Evolutionary conservation across 306 rosid species (phyloP).

Genomic region (Corylus americana): DNA sequence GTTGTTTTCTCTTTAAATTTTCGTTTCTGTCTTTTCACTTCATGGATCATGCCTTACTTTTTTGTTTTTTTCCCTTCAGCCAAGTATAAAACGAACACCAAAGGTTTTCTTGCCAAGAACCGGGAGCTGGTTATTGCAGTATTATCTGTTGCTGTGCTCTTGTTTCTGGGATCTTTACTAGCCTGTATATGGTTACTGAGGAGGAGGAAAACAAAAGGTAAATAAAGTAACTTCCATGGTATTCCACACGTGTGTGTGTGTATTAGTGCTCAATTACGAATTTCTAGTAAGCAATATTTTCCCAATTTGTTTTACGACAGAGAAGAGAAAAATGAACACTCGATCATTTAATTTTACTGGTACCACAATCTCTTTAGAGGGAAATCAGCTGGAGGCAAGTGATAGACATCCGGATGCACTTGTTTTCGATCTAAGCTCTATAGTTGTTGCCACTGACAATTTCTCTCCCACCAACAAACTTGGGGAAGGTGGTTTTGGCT

Average conservation of each 20-base stretch:
- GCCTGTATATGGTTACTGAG: background rate
- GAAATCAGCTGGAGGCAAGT: slow-evolving; percentile 1
- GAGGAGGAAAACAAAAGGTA: background rate
- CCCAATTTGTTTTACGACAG: background rate
- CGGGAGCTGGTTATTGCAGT: background rate
- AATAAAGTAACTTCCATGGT: background rate
- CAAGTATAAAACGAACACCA: background rate
- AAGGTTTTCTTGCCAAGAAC: background rate
- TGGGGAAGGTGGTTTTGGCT: background rate
- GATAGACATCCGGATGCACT: background rate
- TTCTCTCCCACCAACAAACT: background rate
- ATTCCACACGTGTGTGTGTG: too few species aligned
- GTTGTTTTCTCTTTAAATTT: background rate
- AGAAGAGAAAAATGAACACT: background rate
- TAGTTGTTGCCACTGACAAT: background rate
- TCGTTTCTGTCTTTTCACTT: background rate
- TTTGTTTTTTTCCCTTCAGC: background rate
- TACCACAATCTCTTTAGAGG: background rate
- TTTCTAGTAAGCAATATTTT: background rate
- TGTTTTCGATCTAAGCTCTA: slow-evolving; percentile 3
- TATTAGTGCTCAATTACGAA: background rate
- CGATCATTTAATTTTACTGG: background rate
- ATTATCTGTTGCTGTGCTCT: background rate
- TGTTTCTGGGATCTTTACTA: background rate
- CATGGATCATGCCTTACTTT: background rate